Evolutionary conservation across 176 grass and related monocot species (phyloP).

Genomic region (Phyllostachys edulis): DNA sequence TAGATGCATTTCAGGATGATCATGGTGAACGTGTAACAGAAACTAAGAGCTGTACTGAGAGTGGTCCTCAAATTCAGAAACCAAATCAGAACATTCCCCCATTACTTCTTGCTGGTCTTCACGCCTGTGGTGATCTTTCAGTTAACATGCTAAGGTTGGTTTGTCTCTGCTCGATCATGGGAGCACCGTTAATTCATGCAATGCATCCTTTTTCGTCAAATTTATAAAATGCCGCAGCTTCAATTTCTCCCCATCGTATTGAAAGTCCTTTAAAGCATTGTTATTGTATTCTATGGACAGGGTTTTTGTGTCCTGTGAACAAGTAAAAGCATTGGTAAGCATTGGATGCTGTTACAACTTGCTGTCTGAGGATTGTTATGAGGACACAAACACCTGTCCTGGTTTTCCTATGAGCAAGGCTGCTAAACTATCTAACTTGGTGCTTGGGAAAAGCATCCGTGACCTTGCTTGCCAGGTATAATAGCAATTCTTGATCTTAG

Average conservation of each 20-base stretch:
- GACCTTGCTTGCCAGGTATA: constrained; percentile 92
- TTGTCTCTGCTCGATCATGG: constrained; percentile 2
- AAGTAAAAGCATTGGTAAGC: constrained; percentile 70
- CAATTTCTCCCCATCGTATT: background rate
- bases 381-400: constrained; percentile 30
- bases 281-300: constrained; percentile 52
- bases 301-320: constrained; percentile 67
- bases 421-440: constrained; percentile 46
- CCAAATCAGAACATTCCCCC: constrained; percentile 24
- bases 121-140: constrained; percentile 97
- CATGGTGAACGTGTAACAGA: constrained; percentile 34
- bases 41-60: constrained; percentile 12
- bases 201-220: background rate
- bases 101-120: constrained; percentile 84
- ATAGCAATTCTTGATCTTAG: background rate
- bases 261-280: constrained; percentile 31
- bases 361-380: constrained; percentile 59
- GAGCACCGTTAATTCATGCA: constrained; percentile 1
- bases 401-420: constrained; percentile 85
- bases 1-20: constrained; percentile 47
- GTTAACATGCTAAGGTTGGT: constrained; percentile 96
- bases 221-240: background rate
- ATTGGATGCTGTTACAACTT: constrained; percentile 94
- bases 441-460: constrained; percentile 74
- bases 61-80: constrained; percentile 24